Evolutionary conservation across 1,284 basidiomycete genomes (phyloP), one percentile per base, ranked within the genome.

Genomic region (Clitocybe nebularis): DNA sequence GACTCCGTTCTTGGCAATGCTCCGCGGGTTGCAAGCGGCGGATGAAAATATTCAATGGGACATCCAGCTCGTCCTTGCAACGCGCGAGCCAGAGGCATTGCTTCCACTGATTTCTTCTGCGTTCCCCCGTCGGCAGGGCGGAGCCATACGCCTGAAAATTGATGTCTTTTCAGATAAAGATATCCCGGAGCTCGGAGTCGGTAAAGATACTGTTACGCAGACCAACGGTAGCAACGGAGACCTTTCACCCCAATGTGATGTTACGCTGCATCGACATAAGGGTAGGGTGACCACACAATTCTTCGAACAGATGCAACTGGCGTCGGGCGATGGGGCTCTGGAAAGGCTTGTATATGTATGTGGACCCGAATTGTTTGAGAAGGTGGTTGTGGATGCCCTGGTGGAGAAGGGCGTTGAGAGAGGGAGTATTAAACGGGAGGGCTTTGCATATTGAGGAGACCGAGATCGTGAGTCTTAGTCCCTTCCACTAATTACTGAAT

Each of bases 1-100:
- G 7, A 82, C 78, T 7, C 78, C 77, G 0, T 80, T 78, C 57
- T 50, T 82, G 23, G 68, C 68, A 37, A 72, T 80, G 71, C 59
- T 78, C 2, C 50, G 49, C 21, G 55, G 57, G 5, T 48, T 70
- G 21, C n/a, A n/a, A n/a, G n/a, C n/a, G n/a, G 48, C 53, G 23
- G 39, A 46, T 41, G 25, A 41, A 21, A 16, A 16, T 20, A 28
- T 14, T 10, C 17, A 47, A 7, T 66, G 62, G 54, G 67, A 75
- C 42, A 63, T 79, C 34, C 55, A 62, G 0, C 54, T 80, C 33
- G 50, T 73, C 3, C 47, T 79, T 1, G 67, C 76, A 0, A 74
- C 75, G 4, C 61, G 70, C 16, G 77, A 79, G 48, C 74, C 76
- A 0, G 62, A 71, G 2, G 62, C 76, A 1, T 55, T 77, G 9